These are phyloP conservation scores for Parafenestella ontariensis DNA, from an alignment of 2,329 filamentous ascomycete species.

Conservation along the genomic window DNA sequence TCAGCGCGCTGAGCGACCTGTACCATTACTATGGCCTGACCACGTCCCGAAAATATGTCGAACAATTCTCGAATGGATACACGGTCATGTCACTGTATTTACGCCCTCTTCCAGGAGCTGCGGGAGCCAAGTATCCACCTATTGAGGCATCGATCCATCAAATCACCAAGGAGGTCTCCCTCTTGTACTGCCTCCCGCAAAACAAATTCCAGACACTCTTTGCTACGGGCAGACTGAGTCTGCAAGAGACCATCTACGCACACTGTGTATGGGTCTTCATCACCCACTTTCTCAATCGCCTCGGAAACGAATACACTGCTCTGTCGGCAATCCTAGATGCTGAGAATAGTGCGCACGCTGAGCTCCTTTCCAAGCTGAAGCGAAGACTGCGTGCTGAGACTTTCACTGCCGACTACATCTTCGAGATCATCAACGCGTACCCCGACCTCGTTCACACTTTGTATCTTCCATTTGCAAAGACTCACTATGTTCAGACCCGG, in stretches of 20 bases:
- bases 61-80: conserved; percentile 98
- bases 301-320: conserved; percentile 90
- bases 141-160: conserved; percentile 96
- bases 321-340: conserved; percentile 80
- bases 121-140: conserved; percentile 68
- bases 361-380: conserved; percentile 92
- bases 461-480: conserved; percentile 89
- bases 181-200: conserved; percentile 96
- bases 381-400: conserved; percentile 93
- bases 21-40: conserved; percentile 99
- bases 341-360: conserved; percentile 83
- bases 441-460: conserved; percentile 84
- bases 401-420: conserved; percentile 97
- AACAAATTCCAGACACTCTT: conserved; percentile 96
- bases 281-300: conserved; percentile 95
- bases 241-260: conserved; percentile 96
- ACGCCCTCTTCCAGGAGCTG: conserved; percentile 65
- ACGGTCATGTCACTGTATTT: conserved; percentile 97
- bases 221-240: conserved; percentile 80
- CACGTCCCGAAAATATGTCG: conserved; percentile 92
- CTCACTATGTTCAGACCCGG: conserved; percentile 76
- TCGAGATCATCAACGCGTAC: conserved; percentile 93
- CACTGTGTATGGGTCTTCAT: conserved; percentile 98
- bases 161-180: conserved; percentile 97
- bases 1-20: conserved; percentile 92